These are phyloP conservation scores for Phytopythium mirpurense DNA, from an alignment of 352 stramenopile species.

Conservation along the genomic window DNA sequence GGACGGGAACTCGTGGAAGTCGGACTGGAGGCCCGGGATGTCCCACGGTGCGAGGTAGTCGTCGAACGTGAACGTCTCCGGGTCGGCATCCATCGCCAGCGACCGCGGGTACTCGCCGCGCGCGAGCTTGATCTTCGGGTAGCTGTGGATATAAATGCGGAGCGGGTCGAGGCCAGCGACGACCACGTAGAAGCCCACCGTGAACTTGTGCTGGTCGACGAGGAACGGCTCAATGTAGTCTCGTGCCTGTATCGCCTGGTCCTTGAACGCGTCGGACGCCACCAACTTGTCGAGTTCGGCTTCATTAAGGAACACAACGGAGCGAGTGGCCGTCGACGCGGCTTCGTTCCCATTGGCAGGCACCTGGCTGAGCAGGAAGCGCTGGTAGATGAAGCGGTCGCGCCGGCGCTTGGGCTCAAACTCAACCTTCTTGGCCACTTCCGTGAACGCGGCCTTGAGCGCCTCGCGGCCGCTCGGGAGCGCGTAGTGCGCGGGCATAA, in stretches of 20 bases:
- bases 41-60: slow-evolving; percentile 65
- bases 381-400: slow-evolving; percentile 51
- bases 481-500: slow-evolving; percentile 46
- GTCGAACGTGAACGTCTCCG: slow-evolving; percentile 56
- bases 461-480: slow-evolving; percentile 53
- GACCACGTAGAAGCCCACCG: slow-evolving; percentile 83
- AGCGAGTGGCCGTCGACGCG: slow-evolving; percentile 9
- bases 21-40: slow-evolving; percentile 49
- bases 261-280: slow-evolving; percentile 36
- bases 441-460: slow-evolving; percentile 39
- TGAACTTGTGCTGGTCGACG: slow-evolving; percentile 86
- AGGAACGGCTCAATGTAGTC: slow-evolving; percentile 83
- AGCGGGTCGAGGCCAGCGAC: slow-evolving; percentile 83
- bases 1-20: slow-evolving; percentile 66
- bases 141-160: slow-evolving; percentile 77
- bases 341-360: slow-evolving; percentile 28
- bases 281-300: slow-evolving; percentile 44
- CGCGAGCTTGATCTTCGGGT: slow-evolving; percentile 69
- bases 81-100: slow-evolving; percentile 33
- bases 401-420: slow-evolving; percentile 45
- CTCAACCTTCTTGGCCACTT: slow-evolving; percentile 39
- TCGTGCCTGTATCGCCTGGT: slow-evolving; percentile 52
- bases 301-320: slow-evolving; percentile 35
- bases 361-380: slow-evolving; percentile 53
- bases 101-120: slow-evolving; percentile 51